Base-by-base conservation (phyloP, 129 eudicot genomes). In the Saposhnikovia divaricata region DNA sequence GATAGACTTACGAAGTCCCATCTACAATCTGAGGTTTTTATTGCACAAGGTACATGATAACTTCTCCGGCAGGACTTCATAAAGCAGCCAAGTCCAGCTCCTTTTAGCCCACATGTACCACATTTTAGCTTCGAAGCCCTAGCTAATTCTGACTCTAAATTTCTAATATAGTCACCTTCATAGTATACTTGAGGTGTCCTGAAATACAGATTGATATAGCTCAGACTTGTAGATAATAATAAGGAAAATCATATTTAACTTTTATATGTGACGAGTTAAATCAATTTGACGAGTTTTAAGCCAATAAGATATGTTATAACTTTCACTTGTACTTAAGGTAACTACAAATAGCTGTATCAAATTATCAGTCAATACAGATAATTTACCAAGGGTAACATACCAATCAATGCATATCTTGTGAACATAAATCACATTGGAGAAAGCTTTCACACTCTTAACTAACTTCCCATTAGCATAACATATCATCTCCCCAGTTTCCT, bases 31-130 rank as follows among this genome's bases (percentile, higher is more conserved):
- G 47, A 76, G 43, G 83, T 72, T 66, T 86, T 78, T 73, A 81
- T 59, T 51, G 97, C 97, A 87, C 99, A 95, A 74, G 99, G 96
- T 27, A 85, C 97, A 77, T 95, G 99, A 57, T 89, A 95, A 53
- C 79, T 84, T 88, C 63, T 95, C 66, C 87, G 78, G 81, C 99
- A 95, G 34, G 91, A 80, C 78, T 74, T 87, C 78, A 74, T 85
- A 82, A 47, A 89, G 88, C 99, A 95, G 66, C 99, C 99, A 83
- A 95, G 96, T 65, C 82, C 94, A 39, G 97, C 99, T 85, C 99
- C 99, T 72, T 89, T 92, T 78, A 82, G 79, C 46, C 90, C 93
- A 85, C 99, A 95, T 19, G 78, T 57, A 82, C 82, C 81, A 78
- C 99, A 95, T 79, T 92, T 95, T 72, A 95, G 93, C 81, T 89